Evolutionary conservation across 2,329 filamentous ascomycete genomes (phyloP), one percentile per base, ranked within the genome.

Genomic region (Pseudovirgaria hyperparasitica): DNA sequence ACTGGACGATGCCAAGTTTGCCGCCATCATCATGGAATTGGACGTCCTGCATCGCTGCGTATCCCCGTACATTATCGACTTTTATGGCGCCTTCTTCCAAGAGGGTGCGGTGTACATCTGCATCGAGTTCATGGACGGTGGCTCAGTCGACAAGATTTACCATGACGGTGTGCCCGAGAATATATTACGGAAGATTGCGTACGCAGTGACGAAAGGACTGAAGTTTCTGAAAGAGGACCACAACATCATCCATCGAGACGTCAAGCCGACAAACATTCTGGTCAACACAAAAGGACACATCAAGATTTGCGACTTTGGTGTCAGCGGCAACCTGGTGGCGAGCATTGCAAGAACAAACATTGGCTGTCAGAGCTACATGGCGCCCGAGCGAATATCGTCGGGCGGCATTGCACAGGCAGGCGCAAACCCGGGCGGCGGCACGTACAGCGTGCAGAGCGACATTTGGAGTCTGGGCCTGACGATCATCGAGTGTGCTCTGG

Each of bases 271-370:
- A n/a, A 98, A 98, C 45, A 94, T 98, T 33, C 66, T 98, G 2
- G 74, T 84, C 52, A 98, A 96, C 55, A 81, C 77, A 2, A 70
- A 70, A 22, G 90, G 90, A 1, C 85, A 94, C 48, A 69, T 96
- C 62, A 98, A 98, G 59, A 93, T 98, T 31, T 98, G 90, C 56
- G 90, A 98, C 55, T 98, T 98, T 52, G 90, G 90, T 30, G 90
- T 98, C 29, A 92, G 82, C 40, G 90, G 90, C 28, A 98, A 98
- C 45, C 62, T 98, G 14, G 90, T 98, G 13, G 87, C 90, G 14
- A 93, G 85, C 60, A 96, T 96, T 44, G 90, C 90, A 27, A 93
- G 92, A 58, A 98, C 90, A 16, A 98, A 98, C 50, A 98, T 98
- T 45, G 90, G 90, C 20, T 98, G 90, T 47, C 90, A 98, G 58